phyloP scores from a whole-genome alignment of 495 filamentous ascomycete genomes.

The Bombardia bombarda region DNA sequence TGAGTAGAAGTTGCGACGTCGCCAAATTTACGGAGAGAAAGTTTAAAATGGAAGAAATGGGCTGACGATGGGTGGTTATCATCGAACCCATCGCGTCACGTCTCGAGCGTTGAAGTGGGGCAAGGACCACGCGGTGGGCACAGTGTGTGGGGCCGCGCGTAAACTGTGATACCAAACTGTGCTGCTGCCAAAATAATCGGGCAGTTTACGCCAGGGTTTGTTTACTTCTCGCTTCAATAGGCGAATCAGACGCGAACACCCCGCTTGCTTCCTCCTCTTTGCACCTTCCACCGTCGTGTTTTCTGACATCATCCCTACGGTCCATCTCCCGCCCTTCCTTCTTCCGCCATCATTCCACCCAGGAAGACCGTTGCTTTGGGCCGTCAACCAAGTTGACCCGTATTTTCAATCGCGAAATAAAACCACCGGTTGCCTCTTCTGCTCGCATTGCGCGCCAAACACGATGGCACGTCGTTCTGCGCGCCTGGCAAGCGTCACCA shows the following conservation, averaged over 20 bases:
- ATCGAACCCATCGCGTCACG: too few species aligned
- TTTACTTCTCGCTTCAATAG: slow-evolving; percentile 18
- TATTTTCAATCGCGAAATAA: too few species aligned
- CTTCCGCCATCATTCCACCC: slow-evolving; percentile 12
- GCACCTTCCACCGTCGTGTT: slow-evolving; percentile 12
- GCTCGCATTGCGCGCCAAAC: neutral
- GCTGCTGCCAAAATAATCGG: neutral
- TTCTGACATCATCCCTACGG: slow-evolving; percentile 20
- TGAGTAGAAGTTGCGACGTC: too few species aligned
- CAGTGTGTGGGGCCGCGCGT: too few species aligned
- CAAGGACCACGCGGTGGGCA: too few species aligned
- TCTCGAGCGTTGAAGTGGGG: too few species aligned
- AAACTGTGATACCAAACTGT: slow-evolving; percentile 5
- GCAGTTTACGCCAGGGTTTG: slow-evolving; percentile 12
- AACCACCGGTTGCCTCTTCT: too few species aligned
- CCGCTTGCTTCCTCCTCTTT: neutral
- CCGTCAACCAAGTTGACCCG: too few species aligned
- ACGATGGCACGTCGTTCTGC: slow-evolving; percentile 41
- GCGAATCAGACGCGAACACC: slow-evolving; percentile 23
- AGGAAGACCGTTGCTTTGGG: too few species aligned
- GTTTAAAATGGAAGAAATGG: too few species aligned
- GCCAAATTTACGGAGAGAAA: too few species aligned
- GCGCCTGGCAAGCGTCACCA: slow-evolving; percentile 36
- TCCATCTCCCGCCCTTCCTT: slow-evolving; percentile 2
- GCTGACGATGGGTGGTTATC: too few species aligned